Evolutionary conservation across 2,329 filamentous ascomycete genomes (phyloP), one percentile per base, ranked within the genome.

Genomic region (Nannizziopsis arthrosporioides): DNA sequence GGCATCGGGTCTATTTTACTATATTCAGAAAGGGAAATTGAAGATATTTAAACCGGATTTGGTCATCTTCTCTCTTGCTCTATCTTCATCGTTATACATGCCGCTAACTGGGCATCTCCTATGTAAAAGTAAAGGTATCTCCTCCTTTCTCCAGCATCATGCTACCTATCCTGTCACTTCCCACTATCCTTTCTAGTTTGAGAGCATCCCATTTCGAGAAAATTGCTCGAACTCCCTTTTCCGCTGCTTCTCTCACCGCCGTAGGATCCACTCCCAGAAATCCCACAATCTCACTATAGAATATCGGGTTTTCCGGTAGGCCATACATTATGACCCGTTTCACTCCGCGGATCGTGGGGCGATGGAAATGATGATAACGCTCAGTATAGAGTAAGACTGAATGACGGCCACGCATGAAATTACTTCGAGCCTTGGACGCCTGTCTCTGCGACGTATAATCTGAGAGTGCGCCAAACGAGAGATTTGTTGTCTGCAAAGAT

Each of bases 71-170:
- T 12, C n/a, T n/a, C n/a, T n/a, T n/a, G n/a, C n/a, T n/a, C n/a
- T n/a, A n/a, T n/a, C n/a, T n/a, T n/a, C n/a, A n/a, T n/a, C n/a
- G n/a, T n/a, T n/a, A n/a, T n/a, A n/a, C n/a, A n/a, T n/a, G n/a
- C n/a, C n/a, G n/a, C n/a, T n/a, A n/a, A n/a, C n/a, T n/a, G n/a
- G n/a, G n/a, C n/a, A n/a, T n/a, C n/a, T 36, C n/a, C 32, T 77
- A 94, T 52, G 94, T 74, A 73, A 96, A 96, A 62, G 94, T 89
- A 76, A 96, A 98, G 1, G 85, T 92, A 75, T 96, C 90, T 2
- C 77, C 78, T 3, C 81, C 82, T 60, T 78, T 80, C 57, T 93
- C 87, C 53, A 75, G 77, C 49, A 95, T 71, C 87, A 98, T 92
- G 63, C 80, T 85, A 12, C 80, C 81, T 5, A 92, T 80, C 53